Evolutionary conservation across 306 rosid species (phyloP).

Genomic region (Amphicarpaea edgeworthii): DNA sequence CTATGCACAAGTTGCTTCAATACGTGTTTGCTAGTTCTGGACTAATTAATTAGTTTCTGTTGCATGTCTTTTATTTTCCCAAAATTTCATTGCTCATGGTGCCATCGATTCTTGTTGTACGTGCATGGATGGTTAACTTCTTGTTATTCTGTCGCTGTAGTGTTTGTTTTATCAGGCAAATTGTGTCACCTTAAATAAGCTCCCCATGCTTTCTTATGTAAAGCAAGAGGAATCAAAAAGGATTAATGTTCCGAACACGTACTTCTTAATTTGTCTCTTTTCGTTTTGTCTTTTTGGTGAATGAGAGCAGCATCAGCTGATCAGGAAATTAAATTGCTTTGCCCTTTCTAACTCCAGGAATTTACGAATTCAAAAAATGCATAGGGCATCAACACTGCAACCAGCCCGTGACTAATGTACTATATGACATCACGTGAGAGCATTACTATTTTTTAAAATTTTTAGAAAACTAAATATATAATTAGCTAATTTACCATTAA

Average conservation of each 20-base stretch:
- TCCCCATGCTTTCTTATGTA: neutral
- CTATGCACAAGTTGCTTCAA: neutral
- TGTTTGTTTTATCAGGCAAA: neutral
- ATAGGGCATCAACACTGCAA: neutral
- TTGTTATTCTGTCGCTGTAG: conserved; percentile 15
- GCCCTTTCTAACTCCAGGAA: neutral
- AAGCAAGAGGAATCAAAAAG: neutral
- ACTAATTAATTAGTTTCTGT: too few species aligned
- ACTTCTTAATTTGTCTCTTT: neutral
- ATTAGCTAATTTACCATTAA: neutral
- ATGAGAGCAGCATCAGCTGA: neutral
- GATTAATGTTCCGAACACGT: neutral
- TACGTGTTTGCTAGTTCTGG: neutral
- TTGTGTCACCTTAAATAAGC: conserved; percentile 3
- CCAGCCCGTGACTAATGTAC: conserved; percentile 1
- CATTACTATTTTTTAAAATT: neutral
- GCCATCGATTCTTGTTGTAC: neutral
- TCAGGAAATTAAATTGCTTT: neutral
- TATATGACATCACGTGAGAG: neutral
- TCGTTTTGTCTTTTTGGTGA: neutral
- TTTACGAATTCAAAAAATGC: neutral
- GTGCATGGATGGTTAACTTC: conserved; percentile 27
- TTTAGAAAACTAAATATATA: neutral
- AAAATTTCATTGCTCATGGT: neutral
- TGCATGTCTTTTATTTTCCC: neutral